Conservation (phyloP, 371 early-diverging fungal genomes). For the Dichotomocladium elegans region DNA sequence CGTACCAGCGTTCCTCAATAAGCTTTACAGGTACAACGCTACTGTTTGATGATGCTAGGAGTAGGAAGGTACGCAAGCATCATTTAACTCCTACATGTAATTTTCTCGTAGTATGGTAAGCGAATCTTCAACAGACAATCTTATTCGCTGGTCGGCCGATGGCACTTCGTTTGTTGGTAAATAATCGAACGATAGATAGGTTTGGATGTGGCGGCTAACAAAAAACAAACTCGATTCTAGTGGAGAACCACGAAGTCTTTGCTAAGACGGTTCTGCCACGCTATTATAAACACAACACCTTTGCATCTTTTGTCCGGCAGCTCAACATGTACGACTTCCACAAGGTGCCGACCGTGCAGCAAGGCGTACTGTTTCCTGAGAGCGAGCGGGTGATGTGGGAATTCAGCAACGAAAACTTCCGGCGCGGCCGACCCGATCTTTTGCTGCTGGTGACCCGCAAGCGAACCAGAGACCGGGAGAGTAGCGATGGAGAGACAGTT, state of each 20-base stretch:
- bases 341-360: slow-evolving; percentile 76
- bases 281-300: slow-evolving; percentile 92
- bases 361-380: slow-evolving; percentile 66
- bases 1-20: slow-evolving; percentile 18
- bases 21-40: slow-evolving; percentile 16
- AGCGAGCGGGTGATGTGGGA: slow-evolving; percentile 62
- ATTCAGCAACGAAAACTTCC: slow-evolving; percentile 53
- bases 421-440: slow-evolving; percentile 48
- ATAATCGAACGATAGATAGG: too few species aligned
- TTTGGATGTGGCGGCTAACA: too few species aligned
- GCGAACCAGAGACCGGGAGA: slow-evolving; percentile 42
- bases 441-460: slow-evolving; percentile 51
- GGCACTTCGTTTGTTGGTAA: slow-evolving; percentile 72
- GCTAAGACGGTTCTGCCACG: slow-evolving; percentile 79
- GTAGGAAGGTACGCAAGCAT: background rate
- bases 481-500: slow-evolving; percentile 23
- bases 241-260: slow-evolving; percentile 72
- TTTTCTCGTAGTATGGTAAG: slow-evolving; percentile 60
- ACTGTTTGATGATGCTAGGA: background rate
- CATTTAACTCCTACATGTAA: background rate
- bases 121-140: slow-evolving; percentile 56
- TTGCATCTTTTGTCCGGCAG: slow-evolving; percentile 92
- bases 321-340: slow-evolving; percentile 91
- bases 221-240: slow-evolving; percentile 18
- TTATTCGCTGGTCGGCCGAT: slow-evolving; percentile 74